Base-by-base conservation (phyloP, 2,329 filamentous ascomycete genomes). In the Fusarium sp. region DNA sequence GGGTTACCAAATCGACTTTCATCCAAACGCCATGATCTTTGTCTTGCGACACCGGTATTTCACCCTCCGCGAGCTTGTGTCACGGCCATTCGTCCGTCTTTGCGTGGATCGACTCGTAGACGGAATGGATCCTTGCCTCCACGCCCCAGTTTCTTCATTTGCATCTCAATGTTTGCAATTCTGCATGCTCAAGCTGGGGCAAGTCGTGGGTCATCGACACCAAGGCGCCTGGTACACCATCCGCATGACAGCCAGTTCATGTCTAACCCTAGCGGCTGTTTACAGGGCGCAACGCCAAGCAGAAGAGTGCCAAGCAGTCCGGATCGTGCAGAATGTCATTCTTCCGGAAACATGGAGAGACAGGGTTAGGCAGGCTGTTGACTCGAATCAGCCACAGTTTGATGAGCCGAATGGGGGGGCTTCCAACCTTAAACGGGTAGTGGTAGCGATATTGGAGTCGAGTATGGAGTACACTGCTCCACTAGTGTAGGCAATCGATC, bases 41-140 rank as follows among this genome's bases (percentile, higher is more conserved):
- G 44, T 49, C 16, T n/a, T 49, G 9, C 44, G 44, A 17, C 44
- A 49, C 9, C 63, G 56, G 3, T 61, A 46, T 36, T 31, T 66
- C 17, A 53, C 44, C 22, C 46, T 66, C 24, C 38, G 40, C 9
- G 62, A 64, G 27, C 62, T 64, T 20, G 16, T 64, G 2, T 58
- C 51, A n/a, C 51, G 62, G 5, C 62, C 62, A 11, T 64, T 64
- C 6, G 49, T 62, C n/a, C 29, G 64, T 22, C 64, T 66, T 20
- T 44, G 64, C 29, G 20, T 66, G 16, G 57, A 62, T 14, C 44
- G 24, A 1, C 44, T 49, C 9, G 44, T 49, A n/a, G 44, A 49
- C 16, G 16, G 44, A 11, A 49, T 49, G 44, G 44, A 49, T 5
- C 9, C 44, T 27, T 29, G 3, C 6, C 5, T 49, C 16, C 6